Percentiles rank a stretch among this genome's conserved stretches.
Conservation (phyloP, 495 filamentous ascomycete species). For the Penicillium ochrochloron region DNA sequence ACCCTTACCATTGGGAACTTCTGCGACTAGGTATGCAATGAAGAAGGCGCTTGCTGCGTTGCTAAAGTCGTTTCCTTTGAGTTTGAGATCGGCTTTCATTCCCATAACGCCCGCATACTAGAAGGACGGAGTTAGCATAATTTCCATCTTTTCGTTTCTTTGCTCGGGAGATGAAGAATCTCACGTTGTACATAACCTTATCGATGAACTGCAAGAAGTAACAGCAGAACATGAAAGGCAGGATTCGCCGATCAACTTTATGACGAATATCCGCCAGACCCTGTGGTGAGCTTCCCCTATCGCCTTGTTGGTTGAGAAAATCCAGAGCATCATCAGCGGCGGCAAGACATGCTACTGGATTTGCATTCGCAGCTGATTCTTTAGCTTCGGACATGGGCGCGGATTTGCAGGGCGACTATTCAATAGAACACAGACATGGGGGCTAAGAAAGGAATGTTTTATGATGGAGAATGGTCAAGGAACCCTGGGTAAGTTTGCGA, state of each 20-base stretch:
- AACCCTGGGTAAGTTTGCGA: background rate
- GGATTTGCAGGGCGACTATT: background rate
- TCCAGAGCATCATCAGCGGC: background rate
- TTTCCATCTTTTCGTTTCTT: background rate
- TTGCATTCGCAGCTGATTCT: background rate
- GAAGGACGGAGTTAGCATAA: background rate
- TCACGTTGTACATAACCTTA: conserved; percentile 2
- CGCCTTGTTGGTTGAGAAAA: background rate
- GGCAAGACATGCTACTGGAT: background rate
- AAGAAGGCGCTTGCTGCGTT: background rate
- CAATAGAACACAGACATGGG: background rate
- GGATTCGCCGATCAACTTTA: background rate
- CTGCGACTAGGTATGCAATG: background rate
- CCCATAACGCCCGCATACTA: conserved; percentile 6
- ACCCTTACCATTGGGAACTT: background rate
- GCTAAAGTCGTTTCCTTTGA: background rate
- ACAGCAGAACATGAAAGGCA: conserved; percentile 4
- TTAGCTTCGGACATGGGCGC: background rate
- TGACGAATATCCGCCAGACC: background rate
- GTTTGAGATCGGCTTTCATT: background rate
- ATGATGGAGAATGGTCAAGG: background rate
- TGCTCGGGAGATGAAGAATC: background rate
- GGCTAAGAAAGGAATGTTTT: background rate
- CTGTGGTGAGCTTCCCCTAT: background rate
- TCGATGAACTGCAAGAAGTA: conserved; percentile 1